Conservation (phyloP, 495 filamentous ascomycete genomes). For the Penicillium bovifimosum region DNA sequence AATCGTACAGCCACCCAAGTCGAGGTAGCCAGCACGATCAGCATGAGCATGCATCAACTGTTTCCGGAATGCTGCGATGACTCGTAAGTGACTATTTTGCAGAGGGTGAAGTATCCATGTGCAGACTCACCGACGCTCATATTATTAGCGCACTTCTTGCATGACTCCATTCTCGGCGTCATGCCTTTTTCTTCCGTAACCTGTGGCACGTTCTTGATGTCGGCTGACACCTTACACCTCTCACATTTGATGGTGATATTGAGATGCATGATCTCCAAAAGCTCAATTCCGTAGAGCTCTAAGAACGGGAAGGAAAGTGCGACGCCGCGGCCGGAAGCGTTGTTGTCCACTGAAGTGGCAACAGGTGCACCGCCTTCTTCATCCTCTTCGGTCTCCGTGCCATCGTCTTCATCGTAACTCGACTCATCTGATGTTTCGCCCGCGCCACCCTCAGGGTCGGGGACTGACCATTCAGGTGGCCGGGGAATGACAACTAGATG, state of each 20-base stretch:
- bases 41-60: conserved; percentile 75
- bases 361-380: conserved; percentile 41
- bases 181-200: conserved; percentile 33
- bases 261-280: conserved; percentile 67
- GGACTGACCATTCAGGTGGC: conserved; percentile 71
- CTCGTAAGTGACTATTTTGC: not conserved
- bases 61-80: conserved; percentile 53
- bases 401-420: conserved; percentile 38
- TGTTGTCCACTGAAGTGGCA: conserved; percentile 25
- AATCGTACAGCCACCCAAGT: conserved; percentile 71
- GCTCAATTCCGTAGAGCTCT: conserved; percentile 75
- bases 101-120: not conserved
- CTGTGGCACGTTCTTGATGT: conserved; percentile 61
- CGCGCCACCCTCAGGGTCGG: conserved; percentile 34
- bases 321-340: conserved; percentile 55
- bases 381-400: conserved; percentile 35
- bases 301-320: conserved; percentile 77
- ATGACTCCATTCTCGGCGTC: conserved; percentile 44
- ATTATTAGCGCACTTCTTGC: conserved; percentile 70
- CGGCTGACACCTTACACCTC: conserved; percentile 72
- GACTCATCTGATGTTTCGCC: conserved; percentile 29
- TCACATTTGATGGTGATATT: conserved; percentile 75
- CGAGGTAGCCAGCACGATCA: conserved; percentile 74
- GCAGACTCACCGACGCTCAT: conserved; percentile 52
- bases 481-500: conserved; percentile 75